A percentile compares a stretch with the other conserved stretches of the same genome.
Evolutionary conservation across 2,329 filamentous ascomycete species (phyloP).

Genomic region (Pseudogymnoascus sp.): DNA sequence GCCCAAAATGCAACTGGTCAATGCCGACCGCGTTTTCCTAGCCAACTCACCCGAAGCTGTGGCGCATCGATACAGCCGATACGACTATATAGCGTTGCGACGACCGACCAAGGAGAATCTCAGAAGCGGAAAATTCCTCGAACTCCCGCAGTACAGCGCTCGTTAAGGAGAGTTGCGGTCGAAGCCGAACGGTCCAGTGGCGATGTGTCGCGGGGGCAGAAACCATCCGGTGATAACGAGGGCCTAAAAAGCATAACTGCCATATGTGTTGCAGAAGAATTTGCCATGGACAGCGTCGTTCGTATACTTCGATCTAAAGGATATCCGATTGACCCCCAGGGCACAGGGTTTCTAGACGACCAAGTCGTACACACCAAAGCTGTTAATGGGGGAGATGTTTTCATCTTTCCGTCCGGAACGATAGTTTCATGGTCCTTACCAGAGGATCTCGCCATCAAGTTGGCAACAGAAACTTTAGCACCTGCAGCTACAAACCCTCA

Average conservation of each 20-base stretch:
- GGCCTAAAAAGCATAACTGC: constrained; percentile 40
- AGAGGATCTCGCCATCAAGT: constrained; percentile 58
- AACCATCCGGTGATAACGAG: constrained; percentile 28
- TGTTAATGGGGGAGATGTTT: constrained; percentile 70
- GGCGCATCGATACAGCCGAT: neutral
- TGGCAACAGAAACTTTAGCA: constrained; percentile 64
- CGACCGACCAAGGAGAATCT: neutral
- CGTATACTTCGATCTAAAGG: constrained; percentile 49
- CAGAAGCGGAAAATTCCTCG: constrained; percentile 38
- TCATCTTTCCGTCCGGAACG: constrained; percentile 91
- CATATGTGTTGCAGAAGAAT: constrained; percentile 54
- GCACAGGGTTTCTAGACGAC: constrained; percentile 49
- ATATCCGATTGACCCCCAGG: constrained; percentile 54
- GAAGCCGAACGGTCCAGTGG: constrained; percentile 62
- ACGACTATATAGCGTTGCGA: neutral
- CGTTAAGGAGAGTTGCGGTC: constrained; percentile 74
- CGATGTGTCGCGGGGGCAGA: constrained; percentile 23
- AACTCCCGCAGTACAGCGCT: constrained; percentile 55
- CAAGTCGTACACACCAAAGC: constrained; percentile 56
- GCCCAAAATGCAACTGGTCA: neutral
- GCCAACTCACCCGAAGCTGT: neutral
- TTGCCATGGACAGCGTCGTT: constrained; percentile 53
- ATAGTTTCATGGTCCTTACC: constrained; percentile 87
- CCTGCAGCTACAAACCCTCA: constrained; percentile 70
- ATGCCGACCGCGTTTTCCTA: neutral